These are phyloP conservation scores for Syncephalastrum sp. DNA, from an alignment of 371 early-diverging fungal species.

Conservation along the genomic window DNA sequence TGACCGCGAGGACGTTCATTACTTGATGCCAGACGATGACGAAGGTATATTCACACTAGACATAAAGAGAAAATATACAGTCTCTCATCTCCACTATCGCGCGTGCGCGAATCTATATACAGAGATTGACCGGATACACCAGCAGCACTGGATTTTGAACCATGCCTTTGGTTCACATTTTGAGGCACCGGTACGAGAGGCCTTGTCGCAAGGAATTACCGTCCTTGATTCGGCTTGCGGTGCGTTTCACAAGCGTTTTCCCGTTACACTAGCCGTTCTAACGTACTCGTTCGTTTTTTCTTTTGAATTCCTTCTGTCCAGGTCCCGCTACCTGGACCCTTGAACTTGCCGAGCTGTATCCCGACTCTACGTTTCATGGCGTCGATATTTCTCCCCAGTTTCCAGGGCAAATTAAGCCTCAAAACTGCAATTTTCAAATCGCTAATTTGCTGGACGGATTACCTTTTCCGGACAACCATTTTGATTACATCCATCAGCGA, in stretches of 20 bases:
- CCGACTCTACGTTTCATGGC: conserved; percentile 12
- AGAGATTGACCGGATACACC: conserved; percentile 17
- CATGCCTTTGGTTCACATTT: conserved; percentile 8
- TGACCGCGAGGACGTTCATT: neutral
- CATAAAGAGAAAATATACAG: no score
- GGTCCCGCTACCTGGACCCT: conserved; percentile 14
- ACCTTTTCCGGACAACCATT: conserved; percentile 48
- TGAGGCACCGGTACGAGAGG: conserved; percentile 3
- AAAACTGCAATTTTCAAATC: conserved; percentile 40
- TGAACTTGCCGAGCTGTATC: conserved; percentile 17
- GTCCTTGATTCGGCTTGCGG: conserved; percentile 10
- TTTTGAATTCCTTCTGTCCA: neutral
- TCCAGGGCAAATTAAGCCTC: conserved; percentile 14
- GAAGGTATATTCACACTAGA: conserved; percentile 1
- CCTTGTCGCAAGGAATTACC: neutral
- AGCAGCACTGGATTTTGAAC: conserved; percentile 13
- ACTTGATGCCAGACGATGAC: conserved; percentile 2
- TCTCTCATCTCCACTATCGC: no score
- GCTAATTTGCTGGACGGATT: conserved; percentile 52
- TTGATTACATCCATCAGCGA: conserved; percentile 56
- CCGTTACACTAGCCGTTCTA: no score
- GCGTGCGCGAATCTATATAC: no score
- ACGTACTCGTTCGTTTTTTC: neutral
- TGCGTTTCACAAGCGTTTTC: neutral
- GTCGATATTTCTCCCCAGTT: conserved; percentile 13